These are phyloP conservation scores for Azolla pinnata DNA, from an alignment of 75 land plant species.

Conservation along the genomic window DNA sequence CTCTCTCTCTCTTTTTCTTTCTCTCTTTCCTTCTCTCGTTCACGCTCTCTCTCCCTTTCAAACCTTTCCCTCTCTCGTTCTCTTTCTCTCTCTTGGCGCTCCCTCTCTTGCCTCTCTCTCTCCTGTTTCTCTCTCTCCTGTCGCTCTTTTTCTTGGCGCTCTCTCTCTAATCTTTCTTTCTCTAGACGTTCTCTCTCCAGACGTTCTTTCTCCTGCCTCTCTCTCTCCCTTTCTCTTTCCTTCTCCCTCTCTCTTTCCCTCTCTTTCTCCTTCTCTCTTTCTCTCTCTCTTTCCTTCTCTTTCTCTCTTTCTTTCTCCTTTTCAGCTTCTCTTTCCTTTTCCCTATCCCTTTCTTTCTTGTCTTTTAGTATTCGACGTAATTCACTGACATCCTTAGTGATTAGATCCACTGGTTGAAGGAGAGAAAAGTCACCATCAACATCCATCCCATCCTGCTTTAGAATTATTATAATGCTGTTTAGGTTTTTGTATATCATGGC, in stretches of 20 bases:
- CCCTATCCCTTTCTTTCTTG: constrained; percentile 64
- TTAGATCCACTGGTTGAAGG: constrained; percentile 79
- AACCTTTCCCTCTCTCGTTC: constrained; percentile 22
- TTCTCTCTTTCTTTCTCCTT: constrained; percentile 32
- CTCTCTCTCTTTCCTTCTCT: constrained; percentile 40
- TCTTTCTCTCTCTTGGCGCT: constrained; percentile 32
- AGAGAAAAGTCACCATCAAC: constrained; percentile 83
- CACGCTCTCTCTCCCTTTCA: constrained; percentile 28
- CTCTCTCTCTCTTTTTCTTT: constrained; percentile 29
- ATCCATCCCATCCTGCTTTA: constrained; percentile 64
- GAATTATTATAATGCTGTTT: constrained; percentile 6
- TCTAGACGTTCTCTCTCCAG: constrained; percentile 20
- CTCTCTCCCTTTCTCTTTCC: constrained; percentile 35
- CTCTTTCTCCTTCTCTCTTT: constrained; percentile 30
- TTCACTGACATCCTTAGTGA: constrained; percentile 88
- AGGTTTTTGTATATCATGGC: not conserved
- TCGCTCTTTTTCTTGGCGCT: constrained; percentile 15
- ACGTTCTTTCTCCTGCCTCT: constrained; percentile 33
- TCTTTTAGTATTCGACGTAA: constrained; percentile 68
- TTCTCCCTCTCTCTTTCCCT: constrained; percentile 19
- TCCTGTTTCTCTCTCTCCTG: constrained; percentile 28
- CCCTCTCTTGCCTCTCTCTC: constrained; percentile 39
- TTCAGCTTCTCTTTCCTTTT: constrained; percentile 37
- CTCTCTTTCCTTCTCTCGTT: constrained; percentile 40
- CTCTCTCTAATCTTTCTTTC: constrained; percentile 27